Conservation (phyloP, 208 protist genomes). For the Blastocrithidia nonstop region DNA sequence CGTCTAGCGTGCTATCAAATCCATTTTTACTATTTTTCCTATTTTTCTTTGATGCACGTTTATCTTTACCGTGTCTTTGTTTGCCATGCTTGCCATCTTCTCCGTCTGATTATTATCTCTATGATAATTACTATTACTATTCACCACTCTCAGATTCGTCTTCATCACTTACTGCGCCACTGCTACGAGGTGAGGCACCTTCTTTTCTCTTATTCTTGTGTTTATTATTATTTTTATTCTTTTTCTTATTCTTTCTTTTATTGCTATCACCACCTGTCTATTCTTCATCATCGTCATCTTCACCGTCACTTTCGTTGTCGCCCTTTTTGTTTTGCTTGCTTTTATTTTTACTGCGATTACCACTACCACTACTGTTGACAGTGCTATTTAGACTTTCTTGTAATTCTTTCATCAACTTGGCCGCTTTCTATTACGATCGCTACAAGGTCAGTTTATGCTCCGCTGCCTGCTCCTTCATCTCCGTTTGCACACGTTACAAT, state of each 20-base stretch:
- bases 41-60: no score
- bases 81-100: no score
- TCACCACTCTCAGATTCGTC: not conserved
- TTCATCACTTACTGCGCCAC: not conserved
- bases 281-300: not conserved
- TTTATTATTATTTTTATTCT: not conserved
- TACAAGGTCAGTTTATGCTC: conserved; percentile 12
- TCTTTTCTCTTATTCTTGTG: not conserved
- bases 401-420: not conserved
- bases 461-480: conserved; percentile 14
- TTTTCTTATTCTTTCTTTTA: no score
- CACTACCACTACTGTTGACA: no score
- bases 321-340: conserved; percentile 2
- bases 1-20: no score
- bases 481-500: conserved; percentile 10
- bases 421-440: conserved; percentile 12
- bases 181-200: not conserved
- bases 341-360: not conserved
- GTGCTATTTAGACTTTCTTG: no score
- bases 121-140: not conserved
- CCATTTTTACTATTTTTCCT: no score
- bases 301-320: not conserved
- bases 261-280: no score
- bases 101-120: no score
- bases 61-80: no score